Percentiles rank a stretch among this genome's conserved stretches.
Conservation (phyloP, 768 basidiomycete genomes). For the Hypsizygus marmoreus region DNA sequence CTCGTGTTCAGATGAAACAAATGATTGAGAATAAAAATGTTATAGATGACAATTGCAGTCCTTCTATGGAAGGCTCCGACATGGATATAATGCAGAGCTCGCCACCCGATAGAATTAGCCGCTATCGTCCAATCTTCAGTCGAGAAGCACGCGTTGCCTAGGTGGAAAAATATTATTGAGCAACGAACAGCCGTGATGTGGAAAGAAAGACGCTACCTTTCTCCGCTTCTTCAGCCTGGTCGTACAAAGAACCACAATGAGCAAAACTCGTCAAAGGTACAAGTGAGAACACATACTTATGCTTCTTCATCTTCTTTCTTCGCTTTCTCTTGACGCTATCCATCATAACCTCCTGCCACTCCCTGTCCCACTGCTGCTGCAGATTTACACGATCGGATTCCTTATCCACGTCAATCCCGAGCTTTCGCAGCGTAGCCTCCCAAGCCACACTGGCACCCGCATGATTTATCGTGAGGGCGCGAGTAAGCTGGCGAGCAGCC, state of each 20-base stretch:
- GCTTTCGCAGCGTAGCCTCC: slow-evolving; percentile 63
- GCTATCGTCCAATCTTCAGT: slow-evolving; percentile 35
- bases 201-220: slow-evolving; percentile 56
- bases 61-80: background rate
- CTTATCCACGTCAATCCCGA: slow-evolving; percentile 60
- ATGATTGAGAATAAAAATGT: too few relatives aligned
- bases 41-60: background rate
- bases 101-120: too few relatives aligned
- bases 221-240: slow-evolving; percentile 85
- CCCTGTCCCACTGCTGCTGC: slow-evolving; percentile 56
- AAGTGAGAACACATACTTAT: slow-evolving; percentile 67
- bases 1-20: too few relatives aligned
- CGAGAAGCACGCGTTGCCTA: slow-evolving; percentile 48
- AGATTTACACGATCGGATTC: slow-evolving; percentile 52
- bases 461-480: slow-evolving; percentile 68
- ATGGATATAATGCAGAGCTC: too few relatives aligned
- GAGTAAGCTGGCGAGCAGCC: slow-evolving; percentile 76
- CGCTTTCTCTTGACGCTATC: slow-evolving; percentile 86
- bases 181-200: background rate
- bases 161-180: slow-evolving; percentile 18
- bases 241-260: slow-evolving; percentile 9
- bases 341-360: slow-evolving; percentile 66
- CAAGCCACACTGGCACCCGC: slow-evolving; percentile 65
- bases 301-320: slow-evolving; percentile 95
- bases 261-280: slow-evolving; percentile 3